These are phyloP conservation scores for Sarocladium oryzae DNA, from an alignment of 2,329 filamentous ascomycete genomes.

Conservation along the genomic window DNA sequence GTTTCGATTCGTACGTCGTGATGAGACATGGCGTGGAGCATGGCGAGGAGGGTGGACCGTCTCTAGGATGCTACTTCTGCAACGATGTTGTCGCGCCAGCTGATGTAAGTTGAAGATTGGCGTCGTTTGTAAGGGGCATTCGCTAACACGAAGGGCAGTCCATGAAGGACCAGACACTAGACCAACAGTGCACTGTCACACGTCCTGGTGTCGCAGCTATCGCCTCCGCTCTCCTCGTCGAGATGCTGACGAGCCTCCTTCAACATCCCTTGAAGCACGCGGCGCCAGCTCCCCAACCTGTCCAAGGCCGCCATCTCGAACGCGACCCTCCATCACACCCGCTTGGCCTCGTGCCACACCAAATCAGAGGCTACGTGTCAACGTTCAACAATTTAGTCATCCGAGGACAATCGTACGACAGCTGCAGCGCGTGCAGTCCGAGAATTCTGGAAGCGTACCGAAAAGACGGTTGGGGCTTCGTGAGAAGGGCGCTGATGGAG, in stretches of 20 bases:
- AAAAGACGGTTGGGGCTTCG: slow-evolving; percentile 66
- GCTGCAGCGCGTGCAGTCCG: slow-evolving; percentile 73
- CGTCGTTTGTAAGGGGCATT: background rate
- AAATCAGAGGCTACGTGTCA: slow-evolving; percentile 70
- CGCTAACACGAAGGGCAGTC: slow-evolving; percentile 49
- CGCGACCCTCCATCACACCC: slow-evolving; percentile 53
- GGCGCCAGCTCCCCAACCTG: slow-evolving; percentile 48
- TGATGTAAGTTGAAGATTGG: slow-evolving; percentile 60
- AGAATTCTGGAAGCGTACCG: slow-evolving; percentile 63
- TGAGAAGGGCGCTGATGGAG: slow-evolving; percentile 66
- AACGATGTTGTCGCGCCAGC: slow-evolving; percentile 94
- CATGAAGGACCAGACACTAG: slow-evolving; percentile 87
- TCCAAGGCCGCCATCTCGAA: slow-evolving; percentile 36
- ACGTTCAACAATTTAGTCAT: slow-evolving; percentile 70
- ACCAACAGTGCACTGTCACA: slow-evolving; percentile 97
- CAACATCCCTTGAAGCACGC: slow-evolving; percentile 73
- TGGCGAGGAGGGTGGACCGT: slow-evolving; percentile 46
- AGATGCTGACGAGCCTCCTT: slow-evolving; percentile 78
- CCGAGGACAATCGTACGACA: slow-evolving; percentile 68
- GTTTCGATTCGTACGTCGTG: slow-evolving; percentile 94
- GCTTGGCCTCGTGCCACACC: slow-evolving; percentile 68
- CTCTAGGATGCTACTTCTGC: slow-evolving; percentile 95
- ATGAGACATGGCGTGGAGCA: slow-evolving; percentile 84
- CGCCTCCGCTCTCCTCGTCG: slow-evolving; percentile 84
- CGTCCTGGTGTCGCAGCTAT: slow-evolving; percentile 88